Base-by-base conservation (phyloP, 2,329 filamentous ascomycete species). In the Calonectria hongkongensis region DNA sequence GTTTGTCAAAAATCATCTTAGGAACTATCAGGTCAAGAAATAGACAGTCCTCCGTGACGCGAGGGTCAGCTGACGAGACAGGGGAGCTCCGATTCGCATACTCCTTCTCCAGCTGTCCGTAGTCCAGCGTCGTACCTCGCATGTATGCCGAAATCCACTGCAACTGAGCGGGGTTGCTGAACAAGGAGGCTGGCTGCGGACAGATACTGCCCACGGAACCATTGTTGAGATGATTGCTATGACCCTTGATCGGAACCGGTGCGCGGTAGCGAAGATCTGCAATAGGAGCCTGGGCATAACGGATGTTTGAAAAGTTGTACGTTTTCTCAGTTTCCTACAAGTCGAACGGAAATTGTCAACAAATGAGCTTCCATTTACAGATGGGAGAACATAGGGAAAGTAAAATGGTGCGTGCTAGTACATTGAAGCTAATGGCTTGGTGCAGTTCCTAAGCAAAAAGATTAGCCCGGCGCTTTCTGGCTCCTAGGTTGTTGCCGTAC, bases 11-110 rank as follows among this genome's bases (percentile, higher is more conserved):
- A 0, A 83, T 80, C 39, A 80, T 80, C 9, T 79, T 80, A n/a
- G 85, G 84, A 2, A 86, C 84, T 33, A 81, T 79, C 15, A 86
- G 76, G 71, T 87, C 85, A 1, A 86, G 78, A 66, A 86, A 85
- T 0, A 87, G 78, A 64, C 85, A 87, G 66, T 87, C 85, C 72
- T 85, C 83, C 0, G 77, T 73, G 48, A 43, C 71, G 47, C 63
- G 56, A 12, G 71, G 58, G 48, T 80, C 73, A 12, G 25, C 9
- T 15, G 45, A 25, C 2, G 41, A 43, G 16, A 36, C 70, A 25
- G 47, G 28, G 7, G 10, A 36, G 10, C 33, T 36, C n/a, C 12
- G 60, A 30, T n/a, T 50, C 9, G 65, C 25, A 6, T n/a, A 21
- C 4, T 63, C 41, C 36, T 50, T 63, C 15, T 60, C 28, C 10